Evolutionary conservation across 1,284 basidiomycete species (phyloP), one percentile per base, ranked within the genome.

Genomic region (Cutaneotrichosporon spelunceum): DNA sequence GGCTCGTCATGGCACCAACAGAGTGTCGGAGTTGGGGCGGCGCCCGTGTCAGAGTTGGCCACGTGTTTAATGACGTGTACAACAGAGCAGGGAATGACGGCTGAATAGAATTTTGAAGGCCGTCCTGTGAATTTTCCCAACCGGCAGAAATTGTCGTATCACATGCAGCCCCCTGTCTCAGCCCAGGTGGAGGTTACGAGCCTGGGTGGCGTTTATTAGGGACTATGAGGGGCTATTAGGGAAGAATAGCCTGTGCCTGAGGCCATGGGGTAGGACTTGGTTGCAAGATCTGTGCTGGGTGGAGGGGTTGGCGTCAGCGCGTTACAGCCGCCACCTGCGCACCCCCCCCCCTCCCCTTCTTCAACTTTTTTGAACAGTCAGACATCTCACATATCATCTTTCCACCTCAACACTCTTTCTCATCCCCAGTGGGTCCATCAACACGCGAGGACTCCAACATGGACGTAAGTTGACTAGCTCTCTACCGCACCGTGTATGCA

Each of bases 381-480:
- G 29, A 21, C 50, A 57, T 48, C 59, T 59, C 58, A 16, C 53
- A 53, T 64, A 56, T 59, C 59, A 34, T 47, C 27, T 16, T 30
- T 50, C 48, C 26, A 44, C 58, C 29, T 60, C 59, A 56, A 59
- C 50, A 36, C 55, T 44, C 30, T 55, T 39, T 47, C 36, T 55
- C 53, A 13, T 36, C 26, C 19, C 34, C 55, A 60, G 53, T 21
- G 34, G 56, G 48, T 34, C 26, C 19, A 29, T 33, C 49, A 29
- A 33, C 27, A 11, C 23, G 53, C 53, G 53, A 55, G 53, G 60
- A 36, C 33, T 39, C 57, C 61, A 66, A 59, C 59, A 64, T 67
- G 66, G 66, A 67, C 66, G 66, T 67, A 44, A 67, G 66, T 66
- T 48, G 13, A 11, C 5, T 48, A 23, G 14, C 7, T 3, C 9